These are phyloP conservation scores for Ambrosiella xylebori DNA, from an alignment of 2,329 filamentous ascomycete species.

Conservation along the genomic window DNA sequence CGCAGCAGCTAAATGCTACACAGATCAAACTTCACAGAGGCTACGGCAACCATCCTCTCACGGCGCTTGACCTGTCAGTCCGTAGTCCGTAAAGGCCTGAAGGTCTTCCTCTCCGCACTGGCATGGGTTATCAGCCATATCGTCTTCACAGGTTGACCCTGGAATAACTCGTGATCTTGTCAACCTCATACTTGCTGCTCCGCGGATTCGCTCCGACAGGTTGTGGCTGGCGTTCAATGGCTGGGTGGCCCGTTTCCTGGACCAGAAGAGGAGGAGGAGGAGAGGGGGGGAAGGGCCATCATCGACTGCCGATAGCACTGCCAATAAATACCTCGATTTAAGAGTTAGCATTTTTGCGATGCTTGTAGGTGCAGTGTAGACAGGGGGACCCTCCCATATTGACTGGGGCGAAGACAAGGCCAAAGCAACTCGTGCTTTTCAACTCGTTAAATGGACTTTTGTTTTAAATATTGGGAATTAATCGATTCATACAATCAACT, in stretches of 20 bases:
- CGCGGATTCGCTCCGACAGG: too few relatives aligned
- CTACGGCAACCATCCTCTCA: background rate
- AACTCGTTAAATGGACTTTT: background rate
- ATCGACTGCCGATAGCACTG: background rate
- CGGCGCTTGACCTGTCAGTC: background rate
- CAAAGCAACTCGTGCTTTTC: background rate
- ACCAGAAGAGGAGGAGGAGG: background rate
- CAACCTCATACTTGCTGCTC: too few relatives aligned
- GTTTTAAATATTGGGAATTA: background rate
- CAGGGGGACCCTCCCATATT: too few relatives aligned
- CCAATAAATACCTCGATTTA: background rate
- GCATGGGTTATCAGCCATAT: too few relatives aligned
- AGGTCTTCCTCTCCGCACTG: too few relatives aligned
- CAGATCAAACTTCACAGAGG: background rate
- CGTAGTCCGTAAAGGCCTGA: background rate
- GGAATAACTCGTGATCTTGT: too few relatives aligned
- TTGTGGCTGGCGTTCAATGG: too few relatives aligned
- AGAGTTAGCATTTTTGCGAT: background rate
- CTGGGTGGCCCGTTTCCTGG: background rate
- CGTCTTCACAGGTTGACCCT: too few relatives aligned
- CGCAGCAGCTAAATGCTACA: background rate
- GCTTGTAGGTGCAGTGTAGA: background rate
- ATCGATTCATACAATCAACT: background rate
- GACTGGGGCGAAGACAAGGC: background rate
- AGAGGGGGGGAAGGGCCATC: background rate